Evolutionary conservation across 1,139 yeast genomes (phyloP).

Genomic region (Scheffersomyces lignicola): DNA sequence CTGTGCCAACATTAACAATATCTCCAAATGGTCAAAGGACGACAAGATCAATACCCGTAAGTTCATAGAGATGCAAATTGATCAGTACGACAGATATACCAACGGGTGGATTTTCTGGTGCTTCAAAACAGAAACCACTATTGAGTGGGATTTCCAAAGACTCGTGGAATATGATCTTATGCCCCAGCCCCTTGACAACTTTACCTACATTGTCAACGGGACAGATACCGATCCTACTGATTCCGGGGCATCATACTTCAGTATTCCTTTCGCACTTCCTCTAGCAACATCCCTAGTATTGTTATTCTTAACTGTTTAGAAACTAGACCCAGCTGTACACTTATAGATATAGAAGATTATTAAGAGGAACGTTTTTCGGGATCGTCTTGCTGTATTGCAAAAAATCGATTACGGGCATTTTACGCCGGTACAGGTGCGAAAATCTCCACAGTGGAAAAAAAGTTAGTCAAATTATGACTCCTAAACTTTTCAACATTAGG

Average conservation of each 20-base stretch:
- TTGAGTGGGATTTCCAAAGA: constrained; percentile 63
- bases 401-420: background rate
- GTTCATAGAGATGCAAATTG: constrained; percentile 41
- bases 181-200: constrained; percentile 58
- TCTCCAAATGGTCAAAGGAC: constrained; percentile 35
- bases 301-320: too few species aligned
- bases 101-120: constrained; percentile 73
- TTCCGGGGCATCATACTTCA: too few species aligned
- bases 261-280: too few species aligned
- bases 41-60: constrained; percentile 48
- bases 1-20: constrained; percentile 28
- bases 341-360: too few species aligned
- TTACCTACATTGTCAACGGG: constrained; percentile 42
- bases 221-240: constrained; percentile 25
- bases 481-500: constrained; percentile 1
- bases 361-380: too few species aligned
- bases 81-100: constrained; percentile 25
- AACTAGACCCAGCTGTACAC: too few species aligned
- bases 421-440: constrained; percentile 1
- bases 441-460: background rate
- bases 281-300: too few species aligned
- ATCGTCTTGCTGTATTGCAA: too few species aligned
- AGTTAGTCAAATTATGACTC: background rate
- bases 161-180: constrained; percentile 50
- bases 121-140: constrained; percentile 60